A percentile compares a stretch with the other conserved stretches of the same genome.
phyloP scores from a whole-genome alignment of 768 basidiomycete genomes.

The Lactarius indigo region DNA sequence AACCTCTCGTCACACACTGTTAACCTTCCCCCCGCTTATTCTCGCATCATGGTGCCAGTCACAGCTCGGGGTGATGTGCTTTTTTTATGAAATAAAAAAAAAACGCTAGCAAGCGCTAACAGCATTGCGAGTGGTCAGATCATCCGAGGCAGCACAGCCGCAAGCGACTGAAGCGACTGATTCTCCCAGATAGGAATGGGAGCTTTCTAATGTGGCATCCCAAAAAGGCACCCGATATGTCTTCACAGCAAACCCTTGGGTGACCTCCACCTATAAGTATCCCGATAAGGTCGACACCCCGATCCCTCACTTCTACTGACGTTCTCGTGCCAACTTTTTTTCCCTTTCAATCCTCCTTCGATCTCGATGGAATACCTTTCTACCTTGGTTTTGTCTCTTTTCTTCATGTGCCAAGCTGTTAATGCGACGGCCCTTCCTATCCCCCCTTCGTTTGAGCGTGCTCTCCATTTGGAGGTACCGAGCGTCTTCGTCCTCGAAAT shows the following conservation, averaged over 20 bases:
- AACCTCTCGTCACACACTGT: background rate
- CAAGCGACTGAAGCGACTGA: background rate
- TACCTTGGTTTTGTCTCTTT: background rate
- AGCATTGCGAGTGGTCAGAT: background rate
- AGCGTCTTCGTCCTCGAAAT: background rate
- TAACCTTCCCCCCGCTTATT: background rate
- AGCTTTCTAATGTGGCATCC: too few species aligned
- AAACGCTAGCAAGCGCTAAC: background rate
- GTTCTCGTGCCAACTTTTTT: background rate
- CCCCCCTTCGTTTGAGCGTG: background rate
- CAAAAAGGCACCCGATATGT: background rate
- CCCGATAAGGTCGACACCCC: background rate
- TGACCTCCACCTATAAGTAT: background rate
- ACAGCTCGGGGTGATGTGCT: background rate
- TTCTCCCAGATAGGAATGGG: too few species aligned
- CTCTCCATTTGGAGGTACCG: background rate
- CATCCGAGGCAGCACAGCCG: background rate
- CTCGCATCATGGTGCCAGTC: background rate
- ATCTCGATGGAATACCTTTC: background rate
- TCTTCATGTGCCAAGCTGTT: background rate
- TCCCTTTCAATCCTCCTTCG: background rate
- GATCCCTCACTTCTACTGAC: background rate
- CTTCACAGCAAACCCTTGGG: too few species aligned
- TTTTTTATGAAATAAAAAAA: background rate
- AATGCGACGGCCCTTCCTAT: background rate